Evolutionary conservation across 2,329 filamentous ascomycete species (phyloP).

Genomic region (Venturia oleaginea): DNA sequence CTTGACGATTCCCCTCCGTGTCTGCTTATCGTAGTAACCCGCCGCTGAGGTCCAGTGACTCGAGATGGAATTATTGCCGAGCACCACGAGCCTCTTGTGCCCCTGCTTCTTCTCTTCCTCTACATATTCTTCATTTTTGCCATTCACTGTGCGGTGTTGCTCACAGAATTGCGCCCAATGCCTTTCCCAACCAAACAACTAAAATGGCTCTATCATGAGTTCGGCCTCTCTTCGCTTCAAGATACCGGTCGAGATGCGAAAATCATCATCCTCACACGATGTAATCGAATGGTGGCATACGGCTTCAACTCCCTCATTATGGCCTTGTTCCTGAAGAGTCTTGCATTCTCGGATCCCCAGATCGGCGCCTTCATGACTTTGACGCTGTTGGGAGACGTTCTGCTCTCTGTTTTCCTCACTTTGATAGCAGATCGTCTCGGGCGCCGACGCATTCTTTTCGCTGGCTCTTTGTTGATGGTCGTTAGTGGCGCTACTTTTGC

Average conservation of each 20-base stretch:
- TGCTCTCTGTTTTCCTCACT: conserved; percentile 29
- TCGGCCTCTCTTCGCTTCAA: conserved; percentile 13
- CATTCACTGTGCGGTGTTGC: neutral
- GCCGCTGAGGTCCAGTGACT: neutral
- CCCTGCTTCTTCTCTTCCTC: neutral
- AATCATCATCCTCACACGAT: conserved; percentile 27
- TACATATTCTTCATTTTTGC: neutral
- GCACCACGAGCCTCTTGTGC: neutral
- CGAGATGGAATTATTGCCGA: neutral
- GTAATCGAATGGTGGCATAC: conserved; percentile 29
- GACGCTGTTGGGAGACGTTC: conserved; percentile 30
- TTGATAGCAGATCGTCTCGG: conserved; percentile 29
- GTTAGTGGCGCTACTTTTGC: conserved; percentile 28
- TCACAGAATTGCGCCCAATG: neutral
- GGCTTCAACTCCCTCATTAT: conserved; percentile 29
- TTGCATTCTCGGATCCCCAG: conserved; percentile 27
- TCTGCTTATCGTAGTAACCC: neutral
- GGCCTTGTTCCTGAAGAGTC: conserved; percentile 27
- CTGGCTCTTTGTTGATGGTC: conserved; percentile 28
- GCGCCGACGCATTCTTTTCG: conserved; percentile 25
- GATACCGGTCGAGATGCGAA: conserved; percentile 14
- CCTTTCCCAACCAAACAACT: conserved; percentile 2
- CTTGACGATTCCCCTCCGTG: neutral
- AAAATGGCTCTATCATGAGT: conserved; percentile 16
- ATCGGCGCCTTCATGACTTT: conserved; percentile 35